Evolutionary conservation across 345 rosid genomes (phyloP).

Genomic region (Eucalyptus paniculata): DNA sequence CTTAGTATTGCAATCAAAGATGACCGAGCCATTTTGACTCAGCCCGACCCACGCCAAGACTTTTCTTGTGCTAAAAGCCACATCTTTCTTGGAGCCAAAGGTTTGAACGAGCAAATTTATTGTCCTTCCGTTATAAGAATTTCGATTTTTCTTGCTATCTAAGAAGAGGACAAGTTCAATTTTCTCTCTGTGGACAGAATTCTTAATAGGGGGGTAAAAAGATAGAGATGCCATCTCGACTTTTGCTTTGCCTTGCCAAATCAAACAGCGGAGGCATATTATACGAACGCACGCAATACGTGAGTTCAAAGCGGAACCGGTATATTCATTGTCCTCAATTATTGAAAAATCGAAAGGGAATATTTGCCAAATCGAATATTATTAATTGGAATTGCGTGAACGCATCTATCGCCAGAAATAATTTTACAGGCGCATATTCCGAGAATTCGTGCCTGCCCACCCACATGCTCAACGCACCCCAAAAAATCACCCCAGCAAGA

Average conservation of each 20-base stretch:
- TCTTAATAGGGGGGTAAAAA: background rate
- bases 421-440: background rate
- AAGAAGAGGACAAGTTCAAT: background rate
- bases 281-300: background rate
- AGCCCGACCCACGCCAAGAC: background rate
- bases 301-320: background rate
- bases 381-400: background rate
- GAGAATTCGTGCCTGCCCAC: background rate
- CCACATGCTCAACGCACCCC: background rate
- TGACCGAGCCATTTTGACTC: background rate
- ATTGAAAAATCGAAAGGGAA: background rate
- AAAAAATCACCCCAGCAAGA: background rate
- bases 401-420: background rate
- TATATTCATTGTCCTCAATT: background rate
- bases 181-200: background rate
- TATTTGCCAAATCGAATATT: background rate
- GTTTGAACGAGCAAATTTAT: background rate
- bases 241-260: background rate
- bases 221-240: background rate
- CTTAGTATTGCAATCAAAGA: background rate
- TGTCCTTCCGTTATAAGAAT: background rate
- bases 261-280: background rate
- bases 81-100: background rate
- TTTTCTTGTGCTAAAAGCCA: background rate
- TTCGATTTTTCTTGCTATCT: background rate